Percentiles rank a stretch among this genome's conserved stretches.
Evolutionary conservation across 2,329 filamentous ascomycete species (phyloP).

Genomic region (Aureobasidium zeae): DNA sequence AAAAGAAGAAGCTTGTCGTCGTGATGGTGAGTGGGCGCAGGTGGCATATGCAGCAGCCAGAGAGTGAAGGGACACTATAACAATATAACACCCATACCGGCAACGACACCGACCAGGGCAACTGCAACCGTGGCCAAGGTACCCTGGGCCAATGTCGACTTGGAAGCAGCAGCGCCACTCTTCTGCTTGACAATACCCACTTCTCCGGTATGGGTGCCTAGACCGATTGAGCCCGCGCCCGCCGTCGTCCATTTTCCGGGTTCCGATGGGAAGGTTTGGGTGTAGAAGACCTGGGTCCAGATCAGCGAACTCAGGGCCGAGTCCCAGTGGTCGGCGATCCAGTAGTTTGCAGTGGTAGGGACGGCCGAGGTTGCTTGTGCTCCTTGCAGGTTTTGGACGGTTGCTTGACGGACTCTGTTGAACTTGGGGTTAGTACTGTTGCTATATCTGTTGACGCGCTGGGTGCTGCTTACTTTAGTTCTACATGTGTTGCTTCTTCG

Average conservation of each 20-base stretch:
- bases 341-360: slow-evolving; percentile 1
- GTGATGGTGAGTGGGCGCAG: too few relatives aligned
- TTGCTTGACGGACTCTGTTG: slow-evolving; percentile 1
- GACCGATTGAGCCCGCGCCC: slow-evolving; percentile 23
- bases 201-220: slow-evolving; percentile 20
- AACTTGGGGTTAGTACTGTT: background rate
- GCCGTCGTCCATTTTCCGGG: slow-evolving; percentile 24
- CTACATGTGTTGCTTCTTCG: background rate
- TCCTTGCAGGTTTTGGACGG: background rate
- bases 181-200: slow-evolving; percentile 6
- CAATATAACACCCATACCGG: slow-evolving; percentile 10
- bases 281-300: slow-evolving; percentile 24
- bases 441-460: too few relatives aligned
- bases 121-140: slow-evolving; percentile 2
- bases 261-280: slow-evolving; percentile 25
- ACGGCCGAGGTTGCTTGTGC: slow-evolving; percentile 5
- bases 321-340: slow-evolving; percentile 14
- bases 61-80: background rate
- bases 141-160: slow-evolving; percentile 3
- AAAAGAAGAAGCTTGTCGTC: background rate
- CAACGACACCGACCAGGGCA: slow-evolving; percentile 2
- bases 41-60: too few relatives aligned
- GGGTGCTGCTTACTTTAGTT: slow-evolving; percentile 1
- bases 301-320: slow-evolving; percentile 15
- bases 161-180: background rate